Evolutionary conservation across 495 filamentous ascomycete species (phyloP).

Genomic region (Parathielavia appendiculata): DNA sequence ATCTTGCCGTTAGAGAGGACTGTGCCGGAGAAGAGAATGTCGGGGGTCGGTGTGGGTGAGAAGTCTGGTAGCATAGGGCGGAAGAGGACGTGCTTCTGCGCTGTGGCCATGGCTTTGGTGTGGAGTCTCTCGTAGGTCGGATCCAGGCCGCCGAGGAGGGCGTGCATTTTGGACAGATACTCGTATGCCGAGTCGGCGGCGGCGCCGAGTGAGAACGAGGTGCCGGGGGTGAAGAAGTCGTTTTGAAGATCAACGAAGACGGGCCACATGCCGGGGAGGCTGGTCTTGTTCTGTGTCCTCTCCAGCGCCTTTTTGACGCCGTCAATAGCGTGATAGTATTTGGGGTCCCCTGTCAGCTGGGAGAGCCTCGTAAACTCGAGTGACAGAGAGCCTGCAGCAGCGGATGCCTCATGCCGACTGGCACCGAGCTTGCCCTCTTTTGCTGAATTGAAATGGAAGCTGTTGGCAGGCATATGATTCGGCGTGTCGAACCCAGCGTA

Average conservation of each 20-base stretch:
- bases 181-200: constrained; percentile 80
- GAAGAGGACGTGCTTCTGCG: constrained; percentile 64
- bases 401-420: constrained; percentile 36
- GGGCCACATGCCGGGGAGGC: constrained; percentile 80
- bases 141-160: constrained; percentile 38
- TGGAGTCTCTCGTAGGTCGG: constrained; percentile 41
- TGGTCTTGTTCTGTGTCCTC: constrained; percentile 59
- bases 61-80: constrained; percentile 52
- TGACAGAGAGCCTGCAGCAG: constrained; percentile 71
- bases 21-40: constrained; percentile 62
- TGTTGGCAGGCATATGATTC: constrained; percentile 76
- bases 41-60: constrained; percentile 34
- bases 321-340: constrained; percentile 80
- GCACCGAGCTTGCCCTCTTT: constrained; percentile 55
- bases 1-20: constrained; percentile 23
- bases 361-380: constrained; percentile 83
- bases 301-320: constrained; percentile 71
- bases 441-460: constrained; percentile 53
- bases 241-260: constrained; percentile 53
- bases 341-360: constrained; percentile 72
- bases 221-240: constrained; percentile 28
- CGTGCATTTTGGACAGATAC: constrained; percentile 72
- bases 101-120: constrained; percentile 55
- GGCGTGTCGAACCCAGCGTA: constrained; percentile 85
- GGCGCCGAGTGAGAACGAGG: constrained; percentile 61